Conservation (phyloP, 176 grass and related monocot species). For the Oryza glumipatula region DNA sequence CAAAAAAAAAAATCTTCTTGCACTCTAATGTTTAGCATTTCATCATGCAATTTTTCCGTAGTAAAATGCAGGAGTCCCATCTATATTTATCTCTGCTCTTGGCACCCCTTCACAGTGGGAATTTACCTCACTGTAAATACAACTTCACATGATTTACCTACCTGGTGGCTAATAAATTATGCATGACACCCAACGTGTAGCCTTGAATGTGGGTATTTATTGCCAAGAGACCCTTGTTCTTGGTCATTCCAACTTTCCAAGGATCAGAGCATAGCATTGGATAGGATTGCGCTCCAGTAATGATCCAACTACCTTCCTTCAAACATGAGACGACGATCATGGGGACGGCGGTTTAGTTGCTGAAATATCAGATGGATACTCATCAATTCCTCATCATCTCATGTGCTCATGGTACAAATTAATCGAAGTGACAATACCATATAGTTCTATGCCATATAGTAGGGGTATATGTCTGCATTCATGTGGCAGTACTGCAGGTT, state of each 20-base stretch:
- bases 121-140: neutral
- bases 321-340: neutral
- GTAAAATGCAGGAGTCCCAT: too few relatives aligned
- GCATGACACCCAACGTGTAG: slow-evolving; percentile 14
- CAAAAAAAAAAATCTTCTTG: neutral
- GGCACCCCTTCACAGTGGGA: neutral
- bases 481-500: neutral
- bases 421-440: neutral
- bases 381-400: neutral
- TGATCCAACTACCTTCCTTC: neutral
- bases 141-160: neutral
- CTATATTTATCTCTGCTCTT: neutral
- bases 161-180: neutral
- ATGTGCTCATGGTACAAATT: neutral
- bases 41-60: neutral
- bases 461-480: neutral
- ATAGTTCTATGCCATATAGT: too few relatives aligned
- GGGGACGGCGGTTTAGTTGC: neutral
- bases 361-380: neutral
- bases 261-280: neutral
- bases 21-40: neutral
- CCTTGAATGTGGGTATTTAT: neutral
- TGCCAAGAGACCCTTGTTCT: neutral
- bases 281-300: neutral
- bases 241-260: neutral